phyloP scores from a whole-genome alignment of 164 flowering plant species.

The Kingdonia uniflora region DNA sequence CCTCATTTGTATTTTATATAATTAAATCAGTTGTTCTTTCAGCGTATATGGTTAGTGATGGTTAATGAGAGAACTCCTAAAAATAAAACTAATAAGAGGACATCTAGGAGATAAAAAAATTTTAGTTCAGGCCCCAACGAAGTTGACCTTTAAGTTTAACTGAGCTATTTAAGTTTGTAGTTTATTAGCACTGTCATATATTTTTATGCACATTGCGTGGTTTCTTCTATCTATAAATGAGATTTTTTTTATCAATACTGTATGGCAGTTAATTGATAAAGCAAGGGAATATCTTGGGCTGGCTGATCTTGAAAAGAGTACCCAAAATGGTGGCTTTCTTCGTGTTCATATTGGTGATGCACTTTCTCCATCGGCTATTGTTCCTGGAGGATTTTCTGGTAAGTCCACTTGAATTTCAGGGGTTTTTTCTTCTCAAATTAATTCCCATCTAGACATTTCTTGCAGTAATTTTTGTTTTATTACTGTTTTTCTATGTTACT shows the following conservation, averaged over 20 bases:
- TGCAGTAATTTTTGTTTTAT: not conserved
- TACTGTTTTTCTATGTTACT: not conserved
- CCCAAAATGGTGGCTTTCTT: slow-evolving; percentile 55
- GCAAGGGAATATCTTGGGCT: slow-evolving; percentile 73
- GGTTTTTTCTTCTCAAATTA: not conserved
- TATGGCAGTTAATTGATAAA: slow-evolving; percentile 48
- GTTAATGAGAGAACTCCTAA: no score
- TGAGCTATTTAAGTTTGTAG: no score
- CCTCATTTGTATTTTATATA: no score
- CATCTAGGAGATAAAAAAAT: no score
- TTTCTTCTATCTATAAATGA: no score
- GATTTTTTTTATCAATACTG: not conserved
- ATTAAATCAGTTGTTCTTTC: no score
- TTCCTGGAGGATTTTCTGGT: slow-evolving; percentile 64
- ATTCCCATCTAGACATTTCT: not conserved
- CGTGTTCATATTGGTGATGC: slow-evolving; percentile 69
- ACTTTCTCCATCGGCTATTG: slow-evolving; percentile 31
- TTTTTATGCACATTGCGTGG: no score
- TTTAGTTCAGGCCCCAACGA: no score
- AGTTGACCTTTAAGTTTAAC: no score
- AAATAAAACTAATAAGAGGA: no score
- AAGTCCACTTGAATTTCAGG: not conserved
- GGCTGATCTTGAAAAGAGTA: slow-evolving; percentile 48
- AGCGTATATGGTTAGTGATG: no score
- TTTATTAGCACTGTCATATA: no score